Evolutionary conservation across 257 asterid genomes (phyloP), one percentile per base, ranked within the genome.

Genomic region (Capsicum baccatum): DNA sequence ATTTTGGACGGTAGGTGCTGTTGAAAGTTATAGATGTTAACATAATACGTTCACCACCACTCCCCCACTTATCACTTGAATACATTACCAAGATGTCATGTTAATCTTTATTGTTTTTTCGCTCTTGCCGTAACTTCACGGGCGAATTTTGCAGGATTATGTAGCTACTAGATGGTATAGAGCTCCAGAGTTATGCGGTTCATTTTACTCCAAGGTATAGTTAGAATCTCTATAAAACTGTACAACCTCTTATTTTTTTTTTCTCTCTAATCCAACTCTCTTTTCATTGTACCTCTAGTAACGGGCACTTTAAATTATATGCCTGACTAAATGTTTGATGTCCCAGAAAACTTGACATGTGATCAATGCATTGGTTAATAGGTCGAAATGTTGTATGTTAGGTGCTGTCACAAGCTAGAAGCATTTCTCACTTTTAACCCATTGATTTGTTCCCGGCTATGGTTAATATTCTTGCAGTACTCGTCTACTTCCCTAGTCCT

Each of bases 131-230:
- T 69, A 60, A 60, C 52, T 79, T 63, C 35, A 67, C 19, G 42
- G 48, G 57, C 74, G 78, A 76, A 67, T 83, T 79, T 66, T 78
- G 79, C 94, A 95, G 98, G 98, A 96, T 90, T 96, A 96, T 83
- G 97, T 96, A 74, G 99, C 99, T 79, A 93, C 98, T 62, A 93
- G 98, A 87, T 94, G 98, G 98, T 94, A 94, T 80, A 93, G 97
- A 71, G 97, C 98, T 87, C 98, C 98, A 62, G 98, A 94, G 84
- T 89, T 93, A 83, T 94, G 98, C 80, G 99, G 99, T 59, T 94
- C 98, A 56, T 96, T 96, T 85, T 96, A 93, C 92, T 96, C 98
- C 0, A 93, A 94, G 97, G 97, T 91, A 87, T 81, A 44, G 56
- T 84, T 76, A 3, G 81, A 57, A 52, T 76, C 19, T 54, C 14